A percentile compares a stretch with the other conserved stretches of the same genome.
Evolutionary conservation across 192 early-diverging fungal species (phyloP).

Genomic region (Kappamyces sp.): DNA sequence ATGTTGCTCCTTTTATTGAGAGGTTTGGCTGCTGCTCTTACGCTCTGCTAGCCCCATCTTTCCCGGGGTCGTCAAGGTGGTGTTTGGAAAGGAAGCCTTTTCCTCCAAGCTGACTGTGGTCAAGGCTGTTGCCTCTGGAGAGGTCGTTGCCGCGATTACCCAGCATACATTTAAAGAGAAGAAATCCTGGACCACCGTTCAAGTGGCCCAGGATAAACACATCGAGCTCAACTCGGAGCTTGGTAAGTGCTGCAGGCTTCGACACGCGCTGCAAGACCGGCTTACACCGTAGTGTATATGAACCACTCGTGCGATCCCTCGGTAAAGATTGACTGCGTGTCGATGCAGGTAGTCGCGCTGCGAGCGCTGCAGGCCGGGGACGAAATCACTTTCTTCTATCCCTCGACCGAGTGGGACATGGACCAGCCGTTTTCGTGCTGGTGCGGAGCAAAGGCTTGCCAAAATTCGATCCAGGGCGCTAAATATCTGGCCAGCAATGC

Average conservation of each 20-base stretch:
- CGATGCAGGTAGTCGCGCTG: slow-evolving; percentile 20
- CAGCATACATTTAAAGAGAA: slow-evolving; percentile 12
- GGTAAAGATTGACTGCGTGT: slow-evolving; percentile 17
- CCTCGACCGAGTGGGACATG: slow-evolving; percentile 46
- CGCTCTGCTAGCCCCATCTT: background rate
- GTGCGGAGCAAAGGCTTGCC: slow-evolving; percentile 32
- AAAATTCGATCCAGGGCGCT: slow-evolving; percentile 19
- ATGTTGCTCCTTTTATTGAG: too few relatives aligned
- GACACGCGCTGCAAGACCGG: background rate
- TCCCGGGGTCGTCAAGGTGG: slow-evolving; percentile 16
- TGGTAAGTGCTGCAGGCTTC: background rate
- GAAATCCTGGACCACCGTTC: slow-evolving; percentile 30
- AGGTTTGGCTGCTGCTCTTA: too few relatives aligned
- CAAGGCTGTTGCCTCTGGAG: slow-evolving; percentile 12
- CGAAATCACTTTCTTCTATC: slow-evolving; percentile 44
- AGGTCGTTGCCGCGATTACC: slow-evolving; percentile 22
- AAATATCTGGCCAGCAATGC: slow-evolving; percentile 6
- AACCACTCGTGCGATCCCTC: slow-evolving; percentile 42
- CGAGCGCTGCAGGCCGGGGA: slow-evolving; percentile 35
- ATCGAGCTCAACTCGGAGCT: slow-evolving; percentile 36
- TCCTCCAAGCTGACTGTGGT: slow-evolving; percentile 23
- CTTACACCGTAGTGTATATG: slow-evolving; percentile 26
- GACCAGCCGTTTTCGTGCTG: slow-evolving; percentile 42
- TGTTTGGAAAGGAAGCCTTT: slow-evolving; percentile 16
- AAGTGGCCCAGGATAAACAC: slow-evolving; percentile 25